Evolutionary conservation across 2,329 filamentous ascomycete genomes (phyloP).

Genomic region (Xylariaceae sp.): DNA sequence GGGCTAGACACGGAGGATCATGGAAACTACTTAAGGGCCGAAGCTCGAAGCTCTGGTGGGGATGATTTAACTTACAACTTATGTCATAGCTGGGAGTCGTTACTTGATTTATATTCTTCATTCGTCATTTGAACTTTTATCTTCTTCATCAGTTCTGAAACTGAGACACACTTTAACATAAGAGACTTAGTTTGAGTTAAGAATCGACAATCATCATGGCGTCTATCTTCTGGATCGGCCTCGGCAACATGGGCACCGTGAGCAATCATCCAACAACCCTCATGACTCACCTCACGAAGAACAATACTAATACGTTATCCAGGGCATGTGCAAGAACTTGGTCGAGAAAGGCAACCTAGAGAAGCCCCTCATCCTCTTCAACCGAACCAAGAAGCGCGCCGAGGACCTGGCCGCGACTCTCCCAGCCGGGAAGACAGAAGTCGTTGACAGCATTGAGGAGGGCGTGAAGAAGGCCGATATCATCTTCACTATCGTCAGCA

Average conservation of each 20-base stretch:
- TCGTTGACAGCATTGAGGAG: conserved; percentile 58
- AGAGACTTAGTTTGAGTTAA: neutral
- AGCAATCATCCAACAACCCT: conserved; percentile 26
- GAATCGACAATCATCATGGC: conserved; percentile 39
- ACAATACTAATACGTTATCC: conserved; percentile 15
- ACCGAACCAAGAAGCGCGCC: conserved; percentile 66
- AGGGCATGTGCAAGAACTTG: conserved; percentile 84
- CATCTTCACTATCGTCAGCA: conserved; percentile 75
- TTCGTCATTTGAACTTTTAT: too few relatives aligned
- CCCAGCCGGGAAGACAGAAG: conserved; percentile 55
- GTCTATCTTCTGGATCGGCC: conserved; percentile 68
- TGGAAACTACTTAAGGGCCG: too few relatives aligned
- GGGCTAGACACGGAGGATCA: neutral
- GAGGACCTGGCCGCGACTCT: conserved; percentile 58
- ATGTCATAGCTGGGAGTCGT: too few relatives aligned
- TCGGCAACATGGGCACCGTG: conserved; percentile 84
- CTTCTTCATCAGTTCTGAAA: too few relatives aligned
- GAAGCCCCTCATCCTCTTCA: conserved; percentile 71
- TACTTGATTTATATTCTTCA: too few relatives aligned
- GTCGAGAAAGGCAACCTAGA: conserved; percentile 69
- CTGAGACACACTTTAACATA: too few relatives aligned
- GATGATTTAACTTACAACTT: too few relatives aligned
- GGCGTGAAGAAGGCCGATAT: conserved; percentile 66
- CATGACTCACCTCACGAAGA: neutral
- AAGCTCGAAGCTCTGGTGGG: too few relatives aligned